A percentile compares a stretch with the other conserved stretches of the same genome.
These are phyloP conservation scores for Pseudocercospora macadamiae DNA, from an alignment of 2,329 filamentous ascomycete species.

Conservation along the genomic window DNA sequence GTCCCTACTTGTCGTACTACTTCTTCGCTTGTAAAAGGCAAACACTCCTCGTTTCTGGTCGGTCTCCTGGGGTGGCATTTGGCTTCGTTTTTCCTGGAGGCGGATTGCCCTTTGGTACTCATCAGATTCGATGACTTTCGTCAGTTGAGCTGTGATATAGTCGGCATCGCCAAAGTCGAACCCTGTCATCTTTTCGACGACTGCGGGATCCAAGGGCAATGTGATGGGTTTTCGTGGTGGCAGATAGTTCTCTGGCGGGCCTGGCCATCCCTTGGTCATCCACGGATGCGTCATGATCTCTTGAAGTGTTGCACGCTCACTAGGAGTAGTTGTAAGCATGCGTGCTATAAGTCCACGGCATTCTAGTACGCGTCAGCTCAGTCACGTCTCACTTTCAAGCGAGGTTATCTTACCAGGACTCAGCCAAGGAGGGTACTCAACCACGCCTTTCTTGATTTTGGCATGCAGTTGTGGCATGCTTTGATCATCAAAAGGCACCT, in stretches of 20 bases:
- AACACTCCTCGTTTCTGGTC: slow-evolving; percentile 94
- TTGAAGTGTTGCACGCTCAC: slow-evolving; percentile 78
- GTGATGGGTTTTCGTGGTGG: slow-evolving; percentile 82
- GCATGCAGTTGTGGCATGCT: slow-evolving; percentile 98
- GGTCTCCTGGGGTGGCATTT: slow-evolving; percentile 60
- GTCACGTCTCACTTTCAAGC: background rate
- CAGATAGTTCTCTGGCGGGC: slow-evolving; percentile 85
- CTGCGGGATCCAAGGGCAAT: slow-evolving; percentile 77
- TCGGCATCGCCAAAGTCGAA: slow-evolving; percentile 95
- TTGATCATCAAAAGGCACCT: slow-evolving; percentile 98
- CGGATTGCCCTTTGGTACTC: slow-evolving; percentile 89
- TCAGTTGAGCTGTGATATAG: slow-evolving; percentile 78
- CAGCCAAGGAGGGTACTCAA: slow-evolving; percentile 94
- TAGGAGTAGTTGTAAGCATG: slow-evolving; percentile 95
- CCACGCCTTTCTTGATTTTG: slow-evolving; percentile 96
- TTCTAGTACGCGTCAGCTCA: slow-evolving; percentile 59
- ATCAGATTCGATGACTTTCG: slow-evolving; percentile 85
- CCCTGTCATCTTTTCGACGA: slow-evolving; percentile 92
- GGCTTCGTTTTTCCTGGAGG: slow-evolving; percentile 66
- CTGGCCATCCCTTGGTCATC: slow-evolving; percentile 90
- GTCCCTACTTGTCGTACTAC: slow-evolving; percentile 85
- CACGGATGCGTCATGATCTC: slow-evolving; percentile 96
- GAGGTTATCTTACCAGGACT: slow-evolving; percentile 70
- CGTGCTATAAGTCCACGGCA: slow-evolving; percentile 89
- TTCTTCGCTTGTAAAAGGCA: slow-evolving; percentile 94